phyloP scores from a whole-genome alignment of 192 early-diverging fungal genomes.

The Podila verticillata region DNA sequence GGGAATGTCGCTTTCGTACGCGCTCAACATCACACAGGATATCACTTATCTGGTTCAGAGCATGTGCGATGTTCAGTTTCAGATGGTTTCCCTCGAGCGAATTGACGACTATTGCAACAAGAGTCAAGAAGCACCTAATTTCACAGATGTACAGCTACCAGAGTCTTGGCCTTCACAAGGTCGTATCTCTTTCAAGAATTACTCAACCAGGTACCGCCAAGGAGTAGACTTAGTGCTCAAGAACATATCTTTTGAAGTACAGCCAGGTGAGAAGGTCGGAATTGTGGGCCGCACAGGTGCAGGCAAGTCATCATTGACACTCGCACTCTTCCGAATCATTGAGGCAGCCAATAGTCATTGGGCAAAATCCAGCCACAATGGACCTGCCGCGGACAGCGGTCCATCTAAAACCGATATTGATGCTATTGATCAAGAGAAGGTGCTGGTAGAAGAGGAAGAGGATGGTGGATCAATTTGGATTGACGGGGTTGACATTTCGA shows the following conservation, averaged over 20 bases:
- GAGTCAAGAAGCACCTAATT: slow-evolving; percentile 51
- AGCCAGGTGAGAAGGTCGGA: no score
- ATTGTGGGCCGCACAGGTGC: no score
- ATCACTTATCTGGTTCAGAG: slow-evolving; percentile 86
- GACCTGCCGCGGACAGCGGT: slow-evolving; percentile 11
- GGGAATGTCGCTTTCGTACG: slow-evolving; percentile 73
- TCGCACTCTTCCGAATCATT: no score
- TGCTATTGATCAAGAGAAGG: slow-evolving; percentile 9
- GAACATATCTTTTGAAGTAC: no score
- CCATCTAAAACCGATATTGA: slow-evolving; percentile 1
- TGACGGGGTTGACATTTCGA: slow-evolving; percentile 44
- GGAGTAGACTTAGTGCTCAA: no score
- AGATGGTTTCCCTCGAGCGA: slow-evolving; percentile 79
- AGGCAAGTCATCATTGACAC: no score
- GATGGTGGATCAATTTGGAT: slow-evolving; percentile 54
- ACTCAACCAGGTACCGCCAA: no score
- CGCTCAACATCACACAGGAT: slow-evolving; percentile 79
- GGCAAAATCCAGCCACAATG: no score
- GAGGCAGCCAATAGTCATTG: no score
- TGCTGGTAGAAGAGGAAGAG: slow-evolving; percentile 26
- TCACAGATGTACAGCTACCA: slow-evolving; percentile 56
- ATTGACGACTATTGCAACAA: slow-evolving; percentile 68
- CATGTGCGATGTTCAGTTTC: slow-evolving; percentile 82
- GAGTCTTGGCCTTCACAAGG: slow-evolving; percentile 80
- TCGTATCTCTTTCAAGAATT: no score